Conservation (phyloP, 768 basidiomycete genomes). For the Leccinellum albellum region DNA sequence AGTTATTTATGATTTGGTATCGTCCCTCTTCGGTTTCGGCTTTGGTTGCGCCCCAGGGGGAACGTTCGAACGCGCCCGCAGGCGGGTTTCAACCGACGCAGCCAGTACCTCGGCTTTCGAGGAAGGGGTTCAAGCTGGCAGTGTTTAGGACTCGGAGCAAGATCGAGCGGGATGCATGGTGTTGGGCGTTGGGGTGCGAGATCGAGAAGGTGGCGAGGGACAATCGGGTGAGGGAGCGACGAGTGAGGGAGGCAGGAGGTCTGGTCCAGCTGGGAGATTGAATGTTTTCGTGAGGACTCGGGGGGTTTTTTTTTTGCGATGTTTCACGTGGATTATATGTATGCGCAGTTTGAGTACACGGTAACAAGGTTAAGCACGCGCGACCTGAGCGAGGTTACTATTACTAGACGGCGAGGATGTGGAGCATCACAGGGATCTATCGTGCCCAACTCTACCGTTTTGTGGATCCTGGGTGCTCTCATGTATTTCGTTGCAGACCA, state of each 20-base stretch:
- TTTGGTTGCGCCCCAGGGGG: background rate
- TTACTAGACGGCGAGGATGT: background rate
- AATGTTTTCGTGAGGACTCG: background rate
- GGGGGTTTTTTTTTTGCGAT: background rate
- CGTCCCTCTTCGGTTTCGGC: slow-evolving; percentile 33
- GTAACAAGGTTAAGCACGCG: background rate
- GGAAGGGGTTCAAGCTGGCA: slow-evolving; percentile 52
- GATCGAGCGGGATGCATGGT: slow-evolving; percentile 92
- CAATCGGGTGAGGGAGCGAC: slow-evolving; percentile 61
- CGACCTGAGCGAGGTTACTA: background rate
- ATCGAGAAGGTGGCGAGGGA: slow-evolving; percentile 75
- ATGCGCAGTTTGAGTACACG: background rate
- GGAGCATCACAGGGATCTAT: background rate
- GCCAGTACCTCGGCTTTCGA: slow-evolving; percentile 47
- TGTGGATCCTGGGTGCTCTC: background rate
- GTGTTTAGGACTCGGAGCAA: slow-evolving; percentile 76
- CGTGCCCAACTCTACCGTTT: background rate
- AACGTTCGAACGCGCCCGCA: slow-evolving; percentile 17
- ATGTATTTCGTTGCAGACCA: no score
- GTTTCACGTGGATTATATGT: background rate
- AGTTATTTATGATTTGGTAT: slow-evolving; percentile 79
- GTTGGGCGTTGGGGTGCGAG: slow-evolving; percentile 88
- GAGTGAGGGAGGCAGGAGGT: slow-evolving; percentile 60
- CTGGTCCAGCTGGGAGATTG: slow-evolving; percentile 35
- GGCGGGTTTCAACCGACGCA: slow-evolving; percentile 14